Percentiles rank a stretch among this genome's conserved stretches.
phyloP scores from a whole-genome alignment of 805 yeast genomes.

The Kuraishia ogatae region DNA sequence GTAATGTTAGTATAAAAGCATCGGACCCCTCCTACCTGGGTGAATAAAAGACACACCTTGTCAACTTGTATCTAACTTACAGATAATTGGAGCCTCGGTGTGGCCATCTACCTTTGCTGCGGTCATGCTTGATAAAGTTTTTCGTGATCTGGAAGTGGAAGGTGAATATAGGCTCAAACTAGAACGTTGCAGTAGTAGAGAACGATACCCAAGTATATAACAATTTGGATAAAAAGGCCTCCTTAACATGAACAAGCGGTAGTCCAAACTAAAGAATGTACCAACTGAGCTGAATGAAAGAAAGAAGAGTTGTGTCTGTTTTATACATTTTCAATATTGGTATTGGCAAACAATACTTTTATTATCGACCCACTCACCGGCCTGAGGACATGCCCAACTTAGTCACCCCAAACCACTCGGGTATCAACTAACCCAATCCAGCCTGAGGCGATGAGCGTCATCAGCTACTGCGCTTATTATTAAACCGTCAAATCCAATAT shows the following conservation, averaged over 20 bases:
- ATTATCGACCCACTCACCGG: not conserved
- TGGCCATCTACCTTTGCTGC: not conserved
- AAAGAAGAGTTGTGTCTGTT: too few species aligned
- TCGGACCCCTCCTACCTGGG: not conserved
- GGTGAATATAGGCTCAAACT: not conserved
- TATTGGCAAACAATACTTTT: too few species aligned
- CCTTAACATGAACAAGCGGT: not conserved
- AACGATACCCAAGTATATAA: not conserved
- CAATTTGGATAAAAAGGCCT: not conserved
- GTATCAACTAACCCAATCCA: not conserved
- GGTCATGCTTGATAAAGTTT: not conserved
- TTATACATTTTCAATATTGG: too few species aligned
- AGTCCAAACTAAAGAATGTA: not conserved
- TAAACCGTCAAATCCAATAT: not conserved
- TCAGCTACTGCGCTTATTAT: not conserved
- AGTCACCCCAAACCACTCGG: not conserved
- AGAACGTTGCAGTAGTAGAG: not conserved
- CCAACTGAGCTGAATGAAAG: not conserved
- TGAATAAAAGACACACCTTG: not conserved
- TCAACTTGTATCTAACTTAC: not conserved
- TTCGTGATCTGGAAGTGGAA: not conserved
- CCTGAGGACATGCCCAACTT: not conserved
- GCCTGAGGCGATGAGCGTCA: not conserved
- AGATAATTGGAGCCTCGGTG: slow-evolving; percentile 3
- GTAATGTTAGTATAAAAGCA: slow-evolving; percentile 1